These are phyloP conservation scores for Backusella circina DNA, from an alignment of 192 early-diverging fungal species.

Conservation along the genomic window DNA sequence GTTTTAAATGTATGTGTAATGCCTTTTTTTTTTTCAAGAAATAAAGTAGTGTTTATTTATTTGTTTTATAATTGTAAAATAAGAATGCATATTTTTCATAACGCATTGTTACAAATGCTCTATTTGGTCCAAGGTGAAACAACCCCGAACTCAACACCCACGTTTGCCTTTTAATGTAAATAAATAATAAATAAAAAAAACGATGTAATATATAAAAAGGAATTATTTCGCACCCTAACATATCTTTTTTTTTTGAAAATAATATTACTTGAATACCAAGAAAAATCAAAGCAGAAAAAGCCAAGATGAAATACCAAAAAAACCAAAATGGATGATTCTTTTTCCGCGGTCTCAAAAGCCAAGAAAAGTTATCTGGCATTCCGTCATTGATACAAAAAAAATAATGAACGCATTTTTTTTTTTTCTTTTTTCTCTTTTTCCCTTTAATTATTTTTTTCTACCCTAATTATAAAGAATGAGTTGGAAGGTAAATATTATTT, in stretches of 20 bases:
- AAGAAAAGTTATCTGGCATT: background rate
- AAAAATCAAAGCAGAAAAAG: background rate
- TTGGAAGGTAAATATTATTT: slow-evolving; percentile 14
- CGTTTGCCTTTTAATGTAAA: background rate
- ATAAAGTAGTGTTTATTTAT: background rate
- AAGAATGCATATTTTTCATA: background rate
- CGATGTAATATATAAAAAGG: background rate
- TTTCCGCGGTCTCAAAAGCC: background rate
- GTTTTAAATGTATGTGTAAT: background rate
- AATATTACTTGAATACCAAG: background rate
- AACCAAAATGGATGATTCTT: background rate
- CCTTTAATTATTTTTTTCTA: background rate
- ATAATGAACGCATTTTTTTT: background rate
- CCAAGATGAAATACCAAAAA: background rate
- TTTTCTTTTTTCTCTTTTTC: background rate
- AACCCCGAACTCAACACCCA: background rate
- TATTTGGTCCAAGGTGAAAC: background rate
- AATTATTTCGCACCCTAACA: background rate
- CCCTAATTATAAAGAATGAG: slow-evolving; percentile 9
- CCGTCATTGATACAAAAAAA: background rate
- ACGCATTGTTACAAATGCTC: background rate
- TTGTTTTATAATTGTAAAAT: background rate
- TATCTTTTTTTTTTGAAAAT: background rate
- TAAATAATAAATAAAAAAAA: background rate
- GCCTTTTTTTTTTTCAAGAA: background rate